phyloP scores from a whole-genome alignment of 345 rosid species.

The Bruguiera gymnorhiza region DNA sequence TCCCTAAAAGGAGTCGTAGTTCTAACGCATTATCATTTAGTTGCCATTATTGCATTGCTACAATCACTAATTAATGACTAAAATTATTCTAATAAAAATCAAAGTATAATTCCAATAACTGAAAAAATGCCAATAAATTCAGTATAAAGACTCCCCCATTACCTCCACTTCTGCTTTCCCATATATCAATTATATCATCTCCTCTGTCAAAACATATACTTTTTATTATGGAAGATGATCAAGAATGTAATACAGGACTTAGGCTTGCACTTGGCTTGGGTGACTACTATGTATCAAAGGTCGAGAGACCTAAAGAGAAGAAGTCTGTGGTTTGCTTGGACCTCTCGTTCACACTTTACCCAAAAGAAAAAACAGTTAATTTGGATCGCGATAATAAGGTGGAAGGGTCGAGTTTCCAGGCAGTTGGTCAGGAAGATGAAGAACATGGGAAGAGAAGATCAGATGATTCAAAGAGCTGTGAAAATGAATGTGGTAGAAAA shows the following conservation, averaged over 20 bases:
- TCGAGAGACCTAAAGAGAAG: not conserved
- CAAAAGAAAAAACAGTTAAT: slow-evolving; percentile 24
- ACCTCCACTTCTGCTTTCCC: not conserved
- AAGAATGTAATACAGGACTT: slow-evolving; percentile 26
- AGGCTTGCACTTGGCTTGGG: slow-evolving; percentile 26
- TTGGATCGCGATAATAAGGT: slow-evolving; percentile 39
- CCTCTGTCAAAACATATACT: too few species aligned
- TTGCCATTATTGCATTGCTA: slow-evolving; percentile 2
- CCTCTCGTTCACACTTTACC: slow-evolving; percentile 27
- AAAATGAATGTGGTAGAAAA: slow-evolving; percentile 35
- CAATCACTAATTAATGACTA: slow-evolving; percentile 3
- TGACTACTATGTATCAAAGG: not conserved
- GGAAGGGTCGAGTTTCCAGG: slow-evolving; percentile 34
- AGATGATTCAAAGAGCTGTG: not conserved
- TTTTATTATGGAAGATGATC: slow-evolving; percentile 20
- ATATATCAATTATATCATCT: slow-evolving; percentile 2
- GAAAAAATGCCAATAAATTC: slow-evolving; percentile 5
- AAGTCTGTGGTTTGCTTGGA: slow-evolving; percentile 16
- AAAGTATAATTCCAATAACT: slow-evolving; percentile 5
- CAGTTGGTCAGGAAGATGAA: slow-evolving; percentile 37
- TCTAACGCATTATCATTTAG: slow-evolving; percentile 15
- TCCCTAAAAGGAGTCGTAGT: slow-evolving; percentile 22
- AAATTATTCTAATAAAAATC: not conserved
- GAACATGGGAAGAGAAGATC: not conserved
- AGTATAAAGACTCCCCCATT: slow-evolving; percentile 8